A percentile compares a stretch with the other conserved stretches of the same genome.
phyloP scores from a whole-genome alignment of 129 eudicot genomes.

The Lactuca saligna region DNA sequence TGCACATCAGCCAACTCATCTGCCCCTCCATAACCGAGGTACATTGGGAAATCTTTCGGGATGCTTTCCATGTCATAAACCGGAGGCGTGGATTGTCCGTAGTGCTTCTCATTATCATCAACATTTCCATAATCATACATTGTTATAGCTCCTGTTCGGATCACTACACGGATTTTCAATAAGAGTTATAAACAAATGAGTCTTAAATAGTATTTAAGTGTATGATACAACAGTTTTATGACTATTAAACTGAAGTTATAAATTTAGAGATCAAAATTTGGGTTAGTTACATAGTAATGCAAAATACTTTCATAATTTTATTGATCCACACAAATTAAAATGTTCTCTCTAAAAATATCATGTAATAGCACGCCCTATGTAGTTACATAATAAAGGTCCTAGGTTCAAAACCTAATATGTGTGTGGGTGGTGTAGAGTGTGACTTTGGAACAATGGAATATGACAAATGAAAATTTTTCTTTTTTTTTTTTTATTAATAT shows the following conservation, averaged over 20 bases:
- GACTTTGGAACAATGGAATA: too few relatives aligned
- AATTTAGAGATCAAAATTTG: not conserved
- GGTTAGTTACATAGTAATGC: not conserved
- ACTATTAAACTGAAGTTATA: not conserved
- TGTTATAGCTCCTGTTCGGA: conserved; percentile 60
- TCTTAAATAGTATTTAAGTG: not conserved
- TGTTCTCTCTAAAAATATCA: too few relatives aligned
- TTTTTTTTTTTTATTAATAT: too few relatives aligned
- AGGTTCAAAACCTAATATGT: too few relatives aligned
- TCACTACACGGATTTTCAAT: conserved; percentile 44
- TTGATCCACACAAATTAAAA: too few relatives aligned
- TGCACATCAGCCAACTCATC: conserved; percentile 66
- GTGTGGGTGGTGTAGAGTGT: too few relatives aligned
- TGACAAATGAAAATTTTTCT: too few relatives aligned
- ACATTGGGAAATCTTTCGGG: conserved; percentile 68
- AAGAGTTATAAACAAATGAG: not conserved
- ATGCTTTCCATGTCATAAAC: conserved; percentile 63
- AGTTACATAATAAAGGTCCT: too few relatives aligned
- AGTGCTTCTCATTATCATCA: conserved; percentile 49
- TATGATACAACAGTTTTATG: not conserved
- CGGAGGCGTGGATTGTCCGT: conserved; percentile 73
- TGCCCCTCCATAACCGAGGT: conserved; percentile 68
- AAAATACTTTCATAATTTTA: not conserved
- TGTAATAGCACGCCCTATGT: too few relatives aligned
- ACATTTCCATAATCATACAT: conserved; percentile 63